Conservation (phyloP, 2,329 filamentous ascomycete species). For the Alternaria consortialis region DNA sequence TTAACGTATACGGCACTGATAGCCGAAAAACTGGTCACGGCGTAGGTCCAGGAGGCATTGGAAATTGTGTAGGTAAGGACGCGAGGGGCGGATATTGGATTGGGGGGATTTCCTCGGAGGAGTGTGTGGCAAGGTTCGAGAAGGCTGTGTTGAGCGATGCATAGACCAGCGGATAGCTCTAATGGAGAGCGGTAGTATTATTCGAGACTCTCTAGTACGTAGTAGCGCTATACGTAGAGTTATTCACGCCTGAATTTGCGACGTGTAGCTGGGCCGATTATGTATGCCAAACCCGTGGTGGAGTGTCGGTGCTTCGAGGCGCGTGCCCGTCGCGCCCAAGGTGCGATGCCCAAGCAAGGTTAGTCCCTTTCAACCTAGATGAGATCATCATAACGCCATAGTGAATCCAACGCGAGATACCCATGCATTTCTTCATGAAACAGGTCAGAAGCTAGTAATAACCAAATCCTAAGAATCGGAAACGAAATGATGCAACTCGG, state of each 20-base stretch:
- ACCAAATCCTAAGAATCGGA: no score
- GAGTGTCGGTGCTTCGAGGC: neutral
- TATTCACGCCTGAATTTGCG: no score
- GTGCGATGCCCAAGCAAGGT: neutral
- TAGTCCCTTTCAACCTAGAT: neutral
- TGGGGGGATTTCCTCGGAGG: conserved; percentile 8
- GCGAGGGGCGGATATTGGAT: conserved; percentile 31
- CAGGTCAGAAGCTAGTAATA: no score
- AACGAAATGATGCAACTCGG: no score
- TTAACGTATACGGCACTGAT: neutral
- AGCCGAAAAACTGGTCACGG: conserved; percentile 7
- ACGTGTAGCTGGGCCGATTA: neutral
- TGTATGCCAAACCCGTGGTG: neutral
- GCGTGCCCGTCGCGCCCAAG: no score
- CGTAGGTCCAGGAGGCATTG: conserved; percentile 17
- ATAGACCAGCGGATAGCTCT: neutral
- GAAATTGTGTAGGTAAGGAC: conserved; percentile 26
- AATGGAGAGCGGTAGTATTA: neutral
- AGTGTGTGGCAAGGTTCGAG: neutral
- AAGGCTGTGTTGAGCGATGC: conserved; percentile 2
- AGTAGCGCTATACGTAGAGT: no score
- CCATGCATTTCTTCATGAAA: no score
- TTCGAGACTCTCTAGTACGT: neutral
- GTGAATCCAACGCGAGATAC: no score
- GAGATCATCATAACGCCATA: no score